Base-by-base conservation (phyloP, 2,329 filamentous ascomycete species). In the Monosporascus ibericus region DNA sequence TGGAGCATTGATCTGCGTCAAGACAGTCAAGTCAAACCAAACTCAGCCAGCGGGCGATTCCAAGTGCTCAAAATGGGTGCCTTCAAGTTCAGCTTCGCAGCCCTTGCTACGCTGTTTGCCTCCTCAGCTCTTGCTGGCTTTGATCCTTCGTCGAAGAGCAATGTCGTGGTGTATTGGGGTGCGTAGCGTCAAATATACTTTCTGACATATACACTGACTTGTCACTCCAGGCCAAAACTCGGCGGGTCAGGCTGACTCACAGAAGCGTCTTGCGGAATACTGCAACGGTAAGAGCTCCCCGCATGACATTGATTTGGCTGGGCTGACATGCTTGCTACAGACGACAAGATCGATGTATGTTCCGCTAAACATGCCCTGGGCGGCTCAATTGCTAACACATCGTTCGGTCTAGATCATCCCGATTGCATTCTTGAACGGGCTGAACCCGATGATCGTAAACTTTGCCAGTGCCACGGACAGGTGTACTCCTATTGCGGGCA, bases 401-500 rank as follows among this genome's bases (percentile, higher is more conserved):
- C 44, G 14, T 5, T 47, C 22, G 1, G 20, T 58, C 20, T 53
- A 81, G 72, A 76, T 86, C 48, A 81, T 88, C 48, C 78, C 81
- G 1, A 63, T 88, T 46, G 77, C 83, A 3, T 88, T 88, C 62
- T 60, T 87, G 36, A 75, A 76, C 51, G 74, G 72, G 48, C 76
- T 87, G 53, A 76, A 72, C 40, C 75, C 76, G 14, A 69, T 72
- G 0, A 70, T 75, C 38, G 67, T 85, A 55, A 85, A 87, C 65
- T 82, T 88, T 60, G 78, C 83, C 40, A 85, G 80, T 55, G 75
- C 78, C 6, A 78, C 77, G 15, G 71, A 83, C 57, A 74, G 74
- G 34, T 87, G 84, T 66, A 76, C 73, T 3, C 65, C 70, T 0
- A 85, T 87, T 52, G 54, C 73, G 0, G 80, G 77, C n/a, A 81